Conservation (phyloP, 306 rosid species). For the Amphicarpaea edgeworthii region DNA sequence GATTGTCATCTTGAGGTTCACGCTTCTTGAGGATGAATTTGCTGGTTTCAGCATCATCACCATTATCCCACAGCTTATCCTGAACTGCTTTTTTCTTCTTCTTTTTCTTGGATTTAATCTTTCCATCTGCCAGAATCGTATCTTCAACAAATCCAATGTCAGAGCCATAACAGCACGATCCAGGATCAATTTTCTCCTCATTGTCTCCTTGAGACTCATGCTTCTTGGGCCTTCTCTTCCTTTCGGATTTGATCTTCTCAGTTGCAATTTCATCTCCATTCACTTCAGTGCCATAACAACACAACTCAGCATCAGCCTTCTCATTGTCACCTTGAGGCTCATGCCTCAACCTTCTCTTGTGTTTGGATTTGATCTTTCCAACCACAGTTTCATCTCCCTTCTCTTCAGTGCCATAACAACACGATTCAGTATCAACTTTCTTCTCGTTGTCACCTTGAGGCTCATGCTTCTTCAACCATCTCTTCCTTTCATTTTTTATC, state of each 20-base stretch:
- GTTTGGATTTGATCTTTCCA: not conserved
- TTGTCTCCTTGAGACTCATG: not conserved
- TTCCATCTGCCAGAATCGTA: not conserved
- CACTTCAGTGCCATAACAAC: not conserved
- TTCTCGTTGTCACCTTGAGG: constrained; percentile 2
- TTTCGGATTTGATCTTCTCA: not conserved
- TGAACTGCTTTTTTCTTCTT: not conserved
- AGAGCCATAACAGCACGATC: not conserved
- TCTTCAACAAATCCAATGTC: not conserved
- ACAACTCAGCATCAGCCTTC: not conserved
- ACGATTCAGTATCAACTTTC: not conserved
- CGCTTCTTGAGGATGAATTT: not conserved
- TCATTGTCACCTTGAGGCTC: not conserved
- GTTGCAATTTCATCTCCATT: not conserved
- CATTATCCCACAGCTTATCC: not conserved
- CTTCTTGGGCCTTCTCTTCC: not conserved
- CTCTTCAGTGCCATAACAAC: not conserved
- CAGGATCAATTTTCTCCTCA: not conserved
- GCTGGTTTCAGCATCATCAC: not conserved
- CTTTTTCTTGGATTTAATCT: not conserved
- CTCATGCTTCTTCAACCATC: not conserved
- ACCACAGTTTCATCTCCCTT: no score
- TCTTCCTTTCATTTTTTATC: not conserved
- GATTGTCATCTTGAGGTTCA: not conserved
- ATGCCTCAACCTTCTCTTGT: not conserved